Conservation (phyloP, 352 stramenopile species). For the Peronosclerospora sorghi region DNA sequence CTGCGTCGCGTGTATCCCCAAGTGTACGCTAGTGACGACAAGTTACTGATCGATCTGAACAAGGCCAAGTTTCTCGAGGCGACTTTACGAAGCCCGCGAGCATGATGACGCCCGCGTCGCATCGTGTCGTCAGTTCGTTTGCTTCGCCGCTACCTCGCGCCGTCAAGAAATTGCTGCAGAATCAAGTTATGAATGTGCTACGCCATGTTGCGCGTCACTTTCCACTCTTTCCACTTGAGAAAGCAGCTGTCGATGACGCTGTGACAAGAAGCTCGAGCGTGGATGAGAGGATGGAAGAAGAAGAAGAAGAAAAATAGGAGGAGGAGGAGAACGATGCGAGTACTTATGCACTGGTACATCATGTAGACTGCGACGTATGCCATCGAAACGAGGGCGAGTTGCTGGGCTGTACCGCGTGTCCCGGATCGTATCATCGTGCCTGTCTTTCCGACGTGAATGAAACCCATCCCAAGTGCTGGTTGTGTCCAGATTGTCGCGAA, state of each 20-base stretch:
- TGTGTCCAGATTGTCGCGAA: conserved; percentile 41
- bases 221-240: conserved; percentile 50
- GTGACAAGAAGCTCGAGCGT: conserved; percentile 4
- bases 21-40: conserved; percentile 75
- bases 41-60: conserved; percentile 62
- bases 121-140: conserved; percentile 58
- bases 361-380: conserved; percentile 59
- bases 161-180: conserved; percentile 35
- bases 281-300: not conserved
- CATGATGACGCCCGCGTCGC: conserved; percentile 78
- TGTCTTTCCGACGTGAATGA: conserved; percentile 24
- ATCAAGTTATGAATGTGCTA: conserved; percentile 29
- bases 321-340: conserved; percentile 51
- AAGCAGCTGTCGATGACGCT: conserved; percentile 28
- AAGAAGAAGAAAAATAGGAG: too few relatives aligned
- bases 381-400: conserved; percentile 48
- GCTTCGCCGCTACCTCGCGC: conserved; percentile 57
- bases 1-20: conserved; percentile 78
- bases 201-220: conserved; percentile 40
- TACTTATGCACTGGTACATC: conserved; percentile 53
- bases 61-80: conserved; percentile 47
- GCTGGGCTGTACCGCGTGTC: conserved; percentile 50
- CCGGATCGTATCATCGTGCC: conserved; percentile 41
- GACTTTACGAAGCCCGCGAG: conserved; percentile 62
- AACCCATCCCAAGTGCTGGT: conserved; percentile 22